Base-by-base conservation (phyloP, 352 stramenopile species). In the Globisporangium irregulare region DNA sequence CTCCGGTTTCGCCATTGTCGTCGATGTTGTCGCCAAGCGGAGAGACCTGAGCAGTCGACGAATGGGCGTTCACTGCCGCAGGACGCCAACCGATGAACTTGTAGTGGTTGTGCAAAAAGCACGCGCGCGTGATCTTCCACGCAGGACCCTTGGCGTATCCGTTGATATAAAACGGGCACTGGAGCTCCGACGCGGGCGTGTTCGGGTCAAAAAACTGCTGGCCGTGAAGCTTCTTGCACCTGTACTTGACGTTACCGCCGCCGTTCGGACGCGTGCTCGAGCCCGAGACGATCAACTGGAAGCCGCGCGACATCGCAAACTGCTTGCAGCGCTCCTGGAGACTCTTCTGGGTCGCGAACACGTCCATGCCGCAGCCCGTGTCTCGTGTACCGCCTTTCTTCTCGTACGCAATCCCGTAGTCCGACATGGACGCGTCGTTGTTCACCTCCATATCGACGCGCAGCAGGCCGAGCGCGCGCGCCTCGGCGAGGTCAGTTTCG, bases 101-200 rank as follows among this genome's bases (percentile, higher is more conserved):
- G 79, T 91, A 91, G 74, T 93, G 86, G 74, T 93, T 93, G 64
- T 93, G 86, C 64, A 92, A 36, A 48, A 90, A 90, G 63, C 82
- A 91, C 22, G 80, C 86, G 20, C 82, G 75, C 48, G 86, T 93
- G 70, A 93, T 80, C 68, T 93, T 93, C 86, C 86, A 93, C 5
- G 71, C 64, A 1, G 68, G n/a, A 8, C 84, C 78, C 32, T 84
- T 84, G 55, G 83, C 86, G 69, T 87, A 93, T 61, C 83, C 83
- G 56, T 93, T 93, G 27, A 93, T 84, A 74, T 93, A 93, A 65
- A 93, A 93, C 5, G 86, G 83, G 41, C 86, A 93, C 18, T 89
- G 80, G 29, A 86, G 60, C n/a, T 85, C 66, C 6, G 67, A 74
- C 3, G 78, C 69, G 1, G 82, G 77, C 25, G 79, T 89, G 60